Percentiles rank a stretch among this genome's conserved stretches.
Conservation (phyloP, 768 basidiomycete species). For the Candolleomyces efflorescens region DNA sequence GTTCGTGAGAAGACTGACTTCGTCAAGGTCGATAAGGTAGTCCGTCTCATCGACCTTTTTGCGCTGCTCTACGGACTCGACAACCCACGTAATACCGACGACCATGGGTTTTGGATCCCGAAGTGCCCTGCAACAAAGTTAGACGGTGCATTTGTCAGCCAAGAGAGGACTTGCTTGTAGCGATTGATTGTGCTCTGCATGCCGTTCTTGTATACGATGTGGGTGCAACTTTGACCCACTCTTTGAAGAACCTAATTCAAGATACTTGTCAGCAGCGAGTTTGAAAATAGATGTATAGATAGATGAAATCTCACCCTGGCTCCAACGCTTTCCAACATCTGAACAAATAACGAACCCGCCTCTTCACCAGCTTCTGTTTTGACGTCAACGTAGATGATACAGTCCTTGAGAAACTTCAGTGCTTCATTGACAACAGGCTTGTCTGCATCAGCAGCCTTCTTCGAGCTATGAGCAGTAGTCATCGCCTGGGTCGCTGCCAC, state of each 20-base stretch:
- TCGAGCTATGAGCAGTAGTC: constrained; percentile 13
- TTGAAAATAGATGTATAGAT: neutral
- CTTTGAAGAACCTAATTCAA: constrained; percentile 51
- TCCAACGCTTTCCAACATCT: constrained; percentile 77
- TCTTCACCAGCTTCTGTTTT: constrained; percentile 81
- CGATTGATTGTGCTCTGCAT: constrained; percentile 66
- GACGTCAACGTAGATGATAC: constrained; percentile 84
- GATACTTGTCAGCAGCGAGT: neutral
- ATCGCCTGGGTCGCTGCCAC: constrained; percentile 18
- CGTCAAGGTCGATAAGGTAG: constrained; percentile 63
- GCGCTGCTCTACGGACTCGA: constrained; percentile 75
- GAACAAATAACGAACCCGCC: constrained; percentile 74
- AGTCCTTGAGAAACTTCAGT: constrained; percentile 62
- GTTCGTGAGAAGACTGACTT: constrained; percentile 49
- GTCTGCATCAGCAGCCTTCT: constrained; percentile 13
- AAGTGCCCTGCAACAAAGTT: constrained; percentile 39
- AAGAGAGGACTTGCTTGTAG: constrained; percentile 48
- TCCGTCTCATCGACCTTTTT: constrained; percentile 58
- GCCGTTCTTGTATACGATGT: constrained; percentile 85
- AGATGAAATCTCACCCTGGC: constrained; percentile 56
- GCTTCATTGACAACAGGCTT: constrained; percentile 24
- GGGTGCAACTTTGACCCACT: constrained; percentile 72
- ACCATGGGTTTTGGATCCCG: constrained; percentile 67
- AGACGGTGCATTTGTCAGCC: neutral
- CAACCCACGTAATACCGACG: constrained; percentile 87